Evolutionary conservation across 768 basidiomycete species (phyloP).

Genomic region (Gyrodon lividus): DNA sequence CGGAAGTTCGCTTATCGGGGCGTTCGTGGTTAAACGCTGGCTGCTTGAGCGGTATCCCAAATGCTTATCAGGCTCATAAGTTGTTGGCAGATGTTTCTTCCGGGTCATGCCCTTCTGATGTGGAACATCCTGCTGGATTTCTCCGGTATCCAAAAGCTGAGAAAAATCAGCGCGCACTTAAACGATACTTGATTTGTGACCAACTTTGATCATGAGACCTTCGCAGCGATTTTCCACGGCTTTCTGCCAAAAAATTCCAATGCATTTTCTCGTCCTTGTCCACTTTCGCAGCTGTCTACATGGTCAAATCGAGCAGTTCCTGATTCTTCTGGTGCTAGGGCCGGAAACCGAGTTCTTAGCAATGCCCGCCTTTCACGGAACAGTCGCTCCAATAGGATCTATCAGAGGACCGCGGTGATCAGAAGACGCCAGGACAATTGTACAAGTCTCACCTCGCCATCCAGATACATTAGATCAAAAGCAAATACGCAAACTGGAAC

Average conservation of each 20-base stretch:
- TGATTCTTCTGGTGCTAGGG: slow-evolving; percentile 43
- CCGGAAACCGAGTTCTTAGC: slow-evolving; percentile 62
- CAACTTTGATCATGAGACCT: slow-evolving; percentile 91
- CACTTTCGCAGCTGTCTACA: slow-evolving; percentile 70
- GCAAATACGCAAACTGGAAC: slow-evolving; percentile 81
- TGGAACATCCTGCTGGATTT: slow-evolving; percentile 33
- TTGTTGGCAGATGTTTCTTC: slow-evolving; percentile 73
- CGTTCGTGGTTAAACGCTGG: neutral
- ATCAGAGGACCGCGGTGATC: slow-evolving; percentile 6
- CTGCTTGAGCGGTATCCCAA: neutral
- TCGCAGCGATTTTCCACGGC: slow-evolving; percentile 80
- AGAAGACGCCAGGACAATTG: neutral
- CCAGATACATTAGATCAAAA: slow-evolving; percentile 87
- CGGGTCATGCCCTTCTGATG: slow-evolving; percentile 40
- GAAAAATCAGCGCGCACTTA: slow-evolving; percentile 7
- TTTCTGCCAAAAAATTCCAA: slow-evolving; percentile 74
- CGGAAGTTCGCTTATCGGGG: slow-evolving; percentile 75
- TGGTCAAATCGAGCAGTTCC: slow-evolving; percentile 64
- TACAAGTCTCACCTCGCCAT: slow-evolving; percentile 61
- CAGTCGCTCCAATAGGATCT: slow-evolving; percentile 67
- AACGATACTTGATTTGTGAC: slow-evolving; percentile 8
- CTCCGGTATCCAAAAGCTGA: slow-evolving; percentile 66
- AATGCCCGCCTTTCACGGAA: slow-evolving; percentile 71
- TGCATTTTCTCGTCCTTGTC: slow-evolving; percentile 53
- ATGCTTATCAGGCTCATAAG: slow-evolving; percentile 71